phyloP scores from a whole-genome alignment of 257 asterid species.

The Nicotiana knightiana region DNA sequence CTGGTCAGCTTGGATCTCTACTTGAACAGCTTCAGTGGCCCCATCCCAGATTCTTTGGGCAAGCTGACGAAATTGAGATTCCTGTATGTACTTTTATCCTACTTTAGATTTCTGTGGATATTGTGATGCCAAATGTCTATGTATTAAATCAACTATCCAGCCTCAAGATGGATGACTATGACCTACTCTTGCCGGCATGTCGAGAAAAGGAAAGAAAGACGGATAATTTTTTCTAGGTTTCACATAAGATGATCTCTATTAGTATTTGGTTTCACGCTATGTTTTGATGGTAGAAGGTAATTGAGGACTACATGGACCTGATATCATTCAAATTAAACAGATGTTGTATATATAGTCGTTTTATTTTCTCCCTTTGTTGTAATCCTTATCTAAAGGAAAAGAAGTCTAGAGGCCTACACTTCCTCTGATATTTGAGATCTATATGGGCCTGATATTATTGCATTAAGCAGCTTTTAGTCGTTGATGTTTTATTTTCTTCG shows the following conservation, averaged over 20 bases:
- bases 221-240: neutral
- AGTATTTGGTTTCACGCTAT: neutral
- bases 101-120: constrained; percentile 4
- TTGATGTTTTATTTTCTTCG: neutral
- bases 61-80: constrained; percentile 79
- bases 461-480: neutral
- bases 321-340: neutral
- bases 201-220: neutral
- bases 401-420: neutral
- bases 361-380: neutral
- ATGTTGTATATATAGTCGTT: neutral
- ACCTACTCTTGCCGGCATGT: neutral
- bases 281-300: neutral
- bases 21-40: constrained; percentile 81
- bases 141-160: neutral
- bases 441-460: neutral
- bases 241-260: neutral
- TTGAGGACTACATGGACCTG: neutral
- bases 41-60: constrained; percentile 86
- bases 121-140: neutral
- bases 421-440: neutral
- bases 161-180: neutral
- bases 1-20: constrained; percentile 99
- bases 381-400: neutral
- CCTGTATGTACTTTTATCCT: constrained; percentile 61